Conservation (phyloP, 768 basidiomycete species). For the Rubroboletus satanas region DNA sequence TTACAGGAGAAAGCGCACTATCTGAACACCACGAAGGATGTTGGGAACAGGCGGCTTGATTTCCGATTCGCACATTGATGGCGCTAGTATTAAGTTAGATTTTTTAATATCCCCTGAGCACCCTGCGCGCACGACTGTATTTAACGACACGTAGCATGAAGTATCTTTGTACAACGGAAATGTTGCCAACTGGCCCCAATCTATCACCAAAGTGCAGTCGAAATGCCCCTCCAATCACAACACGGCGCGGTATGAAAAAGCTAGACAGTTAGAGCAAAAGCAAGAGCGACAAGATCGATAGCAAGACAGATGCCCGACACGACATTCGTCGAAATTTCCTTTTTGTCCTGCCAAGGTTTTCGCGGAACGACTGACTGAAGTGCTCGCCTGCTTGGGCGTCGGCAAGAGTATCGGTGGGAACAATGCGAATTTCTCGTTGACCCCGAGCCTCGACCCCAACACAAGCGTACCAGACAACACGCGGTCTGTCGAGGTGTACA, state of each 20-base stretch:
- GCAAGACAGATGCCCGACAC: background rate
- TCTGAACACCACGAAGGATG: constrained; percentile 37
- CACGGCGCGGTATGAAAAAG: background rate
- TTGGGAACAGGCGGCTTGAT: constrained; percentile 56
- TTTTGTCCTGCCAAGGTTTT: background rate
- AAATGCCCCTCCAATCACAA: background rate
- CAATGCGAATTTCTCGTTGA: constrained; percentile 87
- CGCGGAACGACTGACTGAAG: no score
- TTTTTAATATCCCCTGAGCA: no score
- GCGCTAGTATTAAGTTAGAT: no score
- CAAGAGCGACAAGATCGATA: no score
- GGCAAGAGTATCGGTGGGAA: constrained; percentile 73
- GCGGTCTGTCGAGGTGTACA: constrained; percentile 67
- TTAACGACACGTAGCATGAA: background rate
- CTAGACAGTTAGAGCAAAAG: no score
- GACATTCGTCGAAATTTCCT: background rate
- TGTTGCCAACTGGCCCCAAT: background rate
- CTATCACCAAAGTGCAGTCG: background rate
- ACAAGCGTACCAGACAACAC: constrained; percentile 48
- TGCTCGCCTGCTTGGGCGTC: constrained; percentile 50
- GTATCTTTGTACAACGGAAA: background rate
- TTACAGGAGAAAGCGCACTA: constrained; percentile 55
- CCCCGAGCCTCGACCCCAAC: constrained; percentile 60
- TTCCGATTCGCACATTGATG: constrained; percentile 57
- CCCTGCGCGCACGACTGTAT: no score